Percentiles rank a stretch among this genome's conserved stretches.
Evolutionary conservation across 768 basidiomycete genomes (phyloP).

Genomic region (Termitomyces heimii): DNA sequence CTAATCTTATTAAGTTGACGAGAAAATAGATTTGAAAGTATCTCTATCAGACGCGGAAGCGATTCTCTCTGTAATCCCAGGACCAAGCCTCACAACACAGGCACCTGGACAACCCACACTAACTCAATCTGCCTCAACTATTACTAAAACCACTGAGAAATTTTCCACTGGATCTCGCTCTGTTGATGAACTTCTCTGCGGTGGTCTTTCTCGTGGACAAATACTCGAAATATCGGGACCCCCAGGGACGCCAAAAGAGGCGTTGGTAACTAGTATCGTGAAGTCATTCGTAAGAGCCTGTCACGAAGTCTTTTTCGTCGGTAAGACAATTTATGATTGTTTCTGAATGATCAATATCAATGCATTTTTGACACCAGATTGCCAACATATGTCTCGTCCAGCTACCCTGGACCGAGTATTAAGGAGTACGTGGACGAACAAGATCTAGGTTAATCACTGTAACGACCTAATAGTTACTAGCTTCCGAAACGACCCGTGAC

Average conservation of each 20-base stretch:
- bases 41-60: constrained; percentile 37
- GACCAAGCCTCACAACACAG: constrained; percentile 14
- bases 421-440: constrained; percentile 15
- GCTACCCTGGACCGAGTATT: constrained; percentile 22
- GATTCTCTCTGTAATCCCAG: constrained; percentile 37
- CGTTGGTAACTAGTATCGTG: constrained; percentile 44
- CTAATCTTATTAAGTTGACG: not conserved
- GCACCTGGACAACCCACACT: constrained; percentile 20
- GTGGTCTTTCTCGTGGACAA: constrained; percentile 55
- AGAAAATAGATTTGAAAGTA: constrained; percentile 42
- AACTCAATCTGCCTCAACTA: constrained; percentile 54
- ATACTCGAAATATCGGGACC: constrained; percentile 74
- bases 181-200: constrained; percentile 54
- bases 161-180: constrained; percentile 39
- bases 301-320: constrained; percentile 58
- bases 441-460: not conserved
- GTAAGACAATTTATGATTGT: constrained; percentile 29
- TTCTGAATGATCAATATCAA: not conserved
- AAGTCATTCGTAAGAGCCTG: constrained; percentile 38
- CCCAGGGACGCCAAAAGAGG: constrained; percentile 65
- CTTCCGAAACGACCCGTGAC: constrained; percentile 9
- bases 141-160: constrained; percentile 21
- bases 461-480: not conserved
- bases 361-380: constrained; percentile 27
- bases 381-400: constrained; percentile 36